Base-by-base conservation (phyloP, 2,329 filamentous ascomycete genomes). In the Xylariaceae sp. region DNA sequence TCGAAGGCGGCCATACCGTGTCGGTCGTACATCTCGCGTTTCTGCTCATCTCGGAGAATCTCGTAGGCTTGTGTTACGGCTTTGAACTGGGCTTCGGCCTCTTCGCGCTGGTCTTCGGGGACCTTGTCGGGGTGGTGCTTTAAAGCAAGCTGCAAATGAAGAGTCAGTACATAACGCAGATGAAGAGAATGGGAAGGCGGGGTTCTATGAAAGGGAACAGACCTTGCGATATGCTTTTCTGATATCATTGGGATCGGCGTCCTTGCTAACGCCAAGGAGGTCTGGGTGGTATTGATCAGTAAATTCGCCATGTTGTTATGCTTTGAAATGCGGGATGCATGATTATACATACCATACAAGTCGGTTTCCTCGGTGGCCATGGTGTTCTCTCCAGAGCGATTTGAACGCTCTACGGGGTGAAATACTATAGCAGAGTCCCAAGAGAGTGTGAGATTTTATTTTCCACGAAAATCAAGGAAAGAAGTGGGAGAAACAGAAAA, bases 171-270 rank as follows among this genome's bases (percentile, higher is more conserved):
- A 16, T 33, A 22, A 25, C 22, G 42, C 36, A 32, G 5, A 32
- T 8, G 8, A 8, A 14, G 22, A 22, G 19, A 45, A 32, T 16
- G 22, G 16, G 23, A 34, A 23, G 11, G 2, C 21, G 12, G 33
- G 17, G 12, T 8, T 10, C 33, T 52, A 42, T 6, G 5, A 37
- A 42, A 33, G 39, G 25, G 44, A 44, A 36, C 47, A 58, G 58
- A 91, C 91, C 80, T 95, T 96, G 71, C 92, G 86, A 72, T 96
- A 96, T 50, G 91, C 91, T 71, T 95, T 95, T 68, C 93, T 94
- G 70, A 97, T 86, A 60, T 95, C 87, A 45, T 85, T 80, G 60
- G 85, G 84, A 50, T 76, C 83, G 42, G 91, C 87, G 50, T 72
- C 72, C 65, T 77, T 85, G 42, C 83, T 74, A 58, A 97, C 79